These are phyloP conservation scores for Cadophora luteo-olivacea DNA, from an alignment of 2,329 filamentous ascomycete genomes.

Conservation along the genomic window DNA sequence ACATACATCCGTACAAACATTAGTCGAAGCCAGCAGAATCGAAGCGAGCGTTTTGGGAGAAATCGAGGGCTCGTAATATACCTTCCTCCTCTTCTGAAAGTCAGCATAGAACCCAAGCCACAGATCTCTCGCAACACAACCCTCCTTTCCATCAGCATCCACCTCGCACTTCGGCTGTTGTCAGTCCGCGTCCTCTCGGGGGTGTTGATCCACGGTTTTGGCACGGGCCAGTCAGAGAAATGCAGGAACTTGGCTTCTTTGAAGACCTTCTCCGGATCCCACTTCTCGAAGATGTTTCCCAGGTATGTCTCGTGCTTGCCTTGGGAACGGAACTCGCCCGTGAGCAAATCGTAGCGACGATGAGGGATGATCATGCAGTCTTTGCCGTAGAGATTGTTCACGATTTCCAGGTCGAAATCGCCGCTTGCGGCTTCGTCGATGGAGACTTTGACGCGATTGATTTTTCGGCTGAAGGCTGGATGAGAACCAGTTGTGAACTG, in stretches of 20 bases:
- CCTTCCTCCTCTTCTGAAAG: conserved; percentile 34
- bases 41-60: no score
- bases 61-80: conserved; percentile 27
- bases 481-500: conserved; percentile 66
- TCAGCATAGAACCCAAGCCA: conserved; percentile 39
- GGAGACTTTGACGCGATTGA: conserved; percentile 45
- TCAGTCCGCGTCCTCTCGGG: conserved; percentile 36
- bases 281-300: conserved; percentile 54
- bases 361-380: conserved; percentile 61
- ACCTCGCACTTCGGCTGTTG: conserved; percentile 38
- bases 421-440: conserved; percentile 34
- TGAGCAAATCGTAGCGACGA: conserved; percentile 59
- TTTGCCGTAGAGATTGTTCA: conserved; percentile 59
- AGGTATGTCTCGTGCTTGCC: conserved; percentile 57
- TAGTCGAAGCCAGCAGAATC: not conserved
- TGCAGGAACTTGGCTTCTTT: conserved; percentile 63
- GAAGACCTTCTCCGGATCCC: conserved; percentile 58
- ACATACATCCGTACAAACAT: not conserved
- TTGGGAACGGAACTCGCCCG: conserved; percentile 59
- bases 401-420: conserved; percentile 58
- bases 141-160: conserved; percentile 37
- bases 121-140: conserved; percentile 38
- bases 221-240: conserved; percentile 65
- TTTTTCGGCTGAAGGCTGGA: conserved; percentile 63
- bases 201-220: conserved; percentile 58